Base-by-base conservation (phyloP, 441 rosid genomes). In the Populus hybrid region DNA sequence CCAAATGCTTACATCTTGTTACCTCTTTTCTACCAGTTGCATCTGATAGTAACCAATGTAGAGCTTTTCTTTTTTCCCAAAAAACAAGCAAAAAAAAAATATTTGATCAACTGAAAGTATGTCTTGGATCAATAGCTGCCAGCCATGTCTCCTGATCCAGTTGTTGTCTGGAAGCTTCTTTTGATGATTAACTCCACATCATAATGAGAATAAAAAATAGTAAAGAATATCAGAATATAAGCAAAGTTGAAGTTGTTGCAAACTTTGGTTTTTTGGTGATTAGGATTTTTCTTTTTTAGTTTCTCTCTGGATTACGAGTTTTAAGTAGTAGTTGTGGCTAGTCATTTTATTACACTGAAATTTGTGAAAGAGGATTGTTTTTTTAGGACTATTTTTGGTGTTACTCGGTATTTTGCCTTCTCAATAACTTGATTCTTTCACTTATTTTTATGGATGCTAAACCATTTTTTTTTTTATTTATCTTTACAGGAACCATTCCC, bases 401-500 rank as follows among this genome's bases (percentile, higher is more conserved):
- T 53, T 53, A 6, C n/a, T 53, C 61, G 1, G 32, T 23, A 26
- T 4, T 9, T 64, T 23, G 16, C 11, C 68, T 65, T 65, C 16
- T 23, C 68, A 65, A 3, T 23, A 12, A 35, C 46, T 30, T 38
- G 72, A 23, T 70, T 70, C 12, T 70, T 38, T 70, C 57, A 21
- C 30, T 65, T 65, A 9, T 23, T 23, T 6, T 23, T 11, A 24
- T 65, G 68, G 68, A 65, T 24, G 68, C 68, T 65, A 65, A 10
- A 65, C 32, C 2, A 10, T 21, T 9, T 2, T 3, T 18, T 69
- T 59, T 36, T 30, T 3, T 30, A 3, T 30, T 30, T 30, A 30
- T 11, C 32, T 9, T 30, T 77, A 71, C 77, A 90, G 97, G 90
- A 89, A 66, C 94, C 97, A 16, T 91, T 89, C 76, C 92, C 94